A percentile compares a stretch with the other conserved stretches of the same genome.
phyloP scores from a whole-genome alignment of 2,329 filamentous ascomycete species.

The Alternaria dauci region DNA sequence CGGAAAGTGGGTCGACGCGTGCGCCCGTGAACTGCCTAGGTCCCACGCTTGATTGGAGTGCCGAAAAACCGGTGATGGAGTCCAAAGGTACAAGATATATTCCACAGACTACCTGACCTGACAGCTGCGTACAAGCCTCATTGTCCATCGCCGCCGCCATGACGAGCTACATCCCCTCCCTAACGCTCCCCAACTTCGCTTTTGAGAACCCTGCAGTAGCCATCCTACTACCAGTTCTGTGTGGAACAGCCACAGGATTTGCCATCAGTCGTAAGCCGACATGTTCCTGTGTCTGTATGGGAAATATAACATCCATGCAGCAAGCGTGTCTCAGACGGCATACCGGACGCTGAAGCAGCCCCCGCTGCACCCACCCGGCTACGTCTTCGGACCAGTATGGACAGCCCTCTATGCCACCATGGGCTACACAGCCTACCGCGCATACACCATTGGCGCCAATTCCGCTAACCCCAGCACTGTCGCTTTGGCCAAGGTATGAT shows the following conservation, averaged over 20 bases:
- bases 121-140: not conserved
- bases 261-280: slow-evolving; percentile 67
- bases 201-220: slow-evolving; percentile 77
- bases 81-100: slow-evolving; percentile 1
- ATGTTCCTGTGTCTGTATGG: not conserved
- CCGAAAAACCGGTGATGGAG: slow-evolving; percentile 16
- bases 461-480: slow-evolving; percentile 61
- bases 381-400: slow-evolving; percentile 68
- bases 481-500: slow-evolving; percentile 62
- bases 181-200: slow-evolving; percentile 75
- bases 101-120: slow-evolving; percentile 6
- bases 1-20: slow-evolving; percentile 36
- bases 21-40: slow-evolving; percentile 14
- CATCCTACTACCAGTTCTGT: slow-evolving; percentile 76
- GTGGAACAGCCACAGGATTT: slow-evolving; percentile 78
- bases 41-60: slow-evolving; percentile 30
- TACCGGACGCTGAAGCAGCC: slow-evolving; percentile 74
- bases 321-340: slow-evolving; percentile 59
- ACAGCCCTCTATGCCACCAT: slow-evolving; percentile 71
- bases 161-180: slow-evolving; percentile 80
- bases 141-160: slow-evolving; percentile 60
- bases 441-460: slow-evolving; percentile 69
- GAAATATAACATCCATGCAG: slow-evolving; percentile 13
- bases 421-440: slow-evolving; percentile 88
- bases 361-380: slow-evolving; percentile 64